Percentiles rank a stretch among this genome's conserved stretches.
Evolutionary conservation across 1,284 basidiomycete genomes (phyloP).

Genomic region (Meripilus lineatus): DNA sequence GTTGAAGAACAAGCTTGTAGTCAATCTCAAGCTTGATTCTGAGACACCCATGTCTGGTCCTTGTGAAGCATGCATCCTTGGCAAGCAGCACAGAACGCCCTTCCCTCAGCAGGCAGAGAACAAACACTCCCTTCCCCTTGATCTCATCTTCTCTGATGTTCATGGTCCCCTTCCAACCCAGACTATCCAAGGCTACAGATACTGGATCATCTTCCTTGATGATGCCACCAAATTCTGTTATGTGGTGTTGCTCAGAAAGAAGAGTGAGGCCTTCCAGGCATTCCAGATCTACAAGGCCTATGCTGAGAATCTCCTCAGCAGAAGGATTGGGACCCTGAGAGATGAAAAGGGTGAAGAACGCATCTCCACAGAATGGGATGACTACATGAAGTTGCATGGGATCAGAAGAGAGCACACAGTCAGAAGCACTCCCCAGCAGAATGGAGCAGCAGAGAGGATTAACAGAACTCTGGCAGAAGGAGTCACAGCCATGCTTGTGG

Average conservation of each 20-base stretch:
- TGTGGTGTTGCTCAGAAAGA: conserved; percentile 18
- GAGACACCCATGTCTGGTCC: conserved; percentile 14
- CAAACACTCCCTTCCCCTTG: conserved; percentile 17
- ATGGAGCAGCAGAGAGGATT: conserved; percentile 28
- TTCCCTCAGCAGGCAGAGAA: conserved; percentile 16
- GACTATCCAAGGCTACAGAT: conserved; percentile 24
- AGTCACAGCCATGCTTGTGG: too few relatives aligned
- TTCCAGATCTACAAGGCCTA: conserved; percentile 18
- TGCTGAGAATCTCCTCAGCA: conserved; percentile 19
- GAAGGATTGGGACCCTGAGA: too few relatives aligned
- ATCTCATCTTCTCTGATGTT: conserved; percentile 32
- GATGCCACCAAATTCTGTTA: conserved; percentile 19
- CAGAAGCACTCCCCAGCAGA: conserved; percentile 32
- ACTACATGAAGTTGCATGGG: too few relatives aligned
- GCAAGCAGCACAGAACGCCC: conserved; percentile 13
- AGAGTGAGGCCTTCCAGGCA: conserved; percentile 10
- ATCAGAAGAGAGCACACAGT: too few relatives aligned
- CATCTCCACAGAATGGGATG: conserved; percentile 20
- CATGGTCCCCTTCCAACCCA: conserved; percentile 25
- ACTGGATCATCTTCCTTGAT: conserved; percentile 33
- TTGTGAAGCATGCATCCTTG: conserved; percentile 19
- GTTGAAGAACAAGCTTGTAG: conserved; percentile 3
- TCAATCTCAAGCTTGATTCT: conserved; percentile 9
- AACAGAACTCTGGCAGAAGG: conserved; percentile 21
- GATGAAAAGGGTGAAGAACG: conserved; percentile 30